phyloP scores from a whole-genome alignment of 352 stramenopile species.

The Phytophthora syringae region DNA sequence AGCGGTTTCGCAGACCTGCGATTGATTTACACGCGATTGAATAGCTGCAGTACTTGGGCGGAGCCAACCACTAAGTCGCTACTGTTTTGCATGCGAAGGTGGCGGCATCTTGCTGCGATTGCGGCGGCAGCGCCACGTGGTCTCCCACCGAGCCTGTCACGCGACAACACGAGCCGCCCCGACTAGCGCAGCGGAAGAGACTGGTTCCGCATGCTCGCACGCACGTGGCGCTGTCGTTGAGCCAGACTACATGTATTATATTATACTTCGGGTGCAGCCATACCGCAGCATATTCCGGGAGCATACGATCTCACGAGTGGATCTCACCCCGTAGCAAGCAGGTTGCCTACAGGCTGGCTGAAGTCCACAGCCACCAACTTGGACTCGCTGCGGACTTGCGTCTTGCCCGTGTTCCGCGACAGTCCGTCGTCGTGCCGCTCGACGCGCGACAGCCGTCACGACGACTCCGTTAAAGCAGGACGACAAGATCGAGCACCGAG shows the following conservation, averaged over 20 bases:
- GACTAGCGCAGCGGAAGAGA: slow-evolving; percentile 38
- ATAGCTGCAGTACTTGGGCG: no score
- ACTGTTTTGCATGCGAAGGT: no score
- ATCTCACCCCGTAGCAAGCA: no score
- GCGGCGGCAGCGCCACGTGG: not conserved
- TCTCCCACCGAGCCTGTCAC: slow-evolving; percentile 1
- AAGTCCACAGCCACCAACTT: no score
- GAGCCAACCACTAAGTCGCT: no score
- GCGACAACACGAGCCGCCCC: slow-evolving; percentile 21
- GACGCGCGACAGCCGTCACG: slow-evolving; percentile 20
- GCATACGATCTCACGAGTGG: no score
- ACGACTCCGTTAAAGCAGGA: slow-evolving; percentile 22
- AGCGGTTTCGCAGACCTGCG: not conserved
- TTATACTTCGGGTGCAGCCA: no score
- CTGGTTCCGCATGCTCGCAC: slow-evolving; percentile 34
- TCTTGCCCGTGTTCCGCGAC: slow-evolving; percentile 16
- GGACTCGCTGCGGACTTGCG: no score
- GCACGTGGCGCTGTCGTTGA: slow-evolving; percentile 16
- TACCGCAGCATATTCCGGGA: no score
- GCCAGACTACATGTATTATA: no score
- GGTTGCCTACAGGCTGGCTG: no score
- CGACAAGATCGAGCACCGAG: not conserved
- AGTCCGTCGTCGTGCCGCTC: slow-evolving; percentile 19
- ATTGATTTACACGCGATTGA: not conserved
- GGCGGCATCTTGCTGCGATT: not conserved